phyloP scores from a whole-genome alignment of 176 grass and related monocot genomes.

The Avena insularis region DNA sequence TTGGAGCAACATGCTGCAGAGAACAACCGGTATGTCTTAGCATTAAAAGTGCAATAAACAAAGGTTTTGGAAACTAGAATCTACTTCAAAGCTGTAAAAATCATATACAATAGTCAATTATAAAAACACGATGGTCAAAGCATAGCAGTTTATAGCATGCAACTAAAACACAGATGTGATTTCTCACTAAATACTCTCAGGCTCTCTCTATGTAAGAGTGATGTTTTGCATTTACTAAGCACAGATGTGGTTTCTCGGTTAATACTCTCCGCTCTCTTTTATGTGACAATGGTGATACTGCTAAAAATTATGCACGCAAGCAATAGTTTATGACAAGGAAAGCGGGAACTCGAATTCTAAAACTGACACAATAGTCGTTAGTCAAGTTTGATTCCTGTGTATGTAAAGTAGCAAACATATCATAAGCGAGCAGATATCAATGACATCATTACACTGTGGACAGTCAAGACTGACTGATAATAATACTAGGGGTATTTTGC shows the following conservation, averaged over 20 bases:
- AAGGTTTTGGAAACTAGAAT: not conserved
- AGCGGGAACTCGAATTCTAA: conserved; percentile 8
- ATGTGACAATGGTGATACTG: not conserved
- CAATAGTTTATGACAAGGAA: not conserved
- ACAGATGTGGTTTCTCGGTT: not conserved
- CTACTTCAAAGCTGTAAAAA: conserved; percentile 25
- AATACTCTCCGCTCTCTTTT: not conserved
- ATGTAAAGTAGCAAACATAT: conserved; percentile 11
- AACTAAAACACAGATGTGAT: conserved; percentile 20
- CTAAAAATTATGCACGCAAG: conserved; percentile 12
- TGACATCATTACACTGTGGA: not conserved
- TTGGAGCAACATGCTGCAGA: conserved; percentile 65
- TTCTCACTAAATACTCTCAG: not conserved
- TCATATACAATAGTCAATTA: conserved; percentile 1
- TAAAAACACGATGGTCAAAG: not conserved
- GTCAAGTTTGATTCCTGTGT: conserved; percentile 4
- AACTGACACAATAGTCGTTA: not conserved
- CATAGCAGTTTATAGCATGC: conserved; percentile 17
- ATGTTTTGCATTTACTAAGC: not conserved
- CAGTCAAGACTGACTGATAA: conserved; percentile 20
- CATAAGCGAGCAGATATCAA: conserved; percentile 18
- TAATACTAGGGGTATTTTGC: not conserved
- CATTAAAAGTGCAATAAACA: conserved; percentile 23
- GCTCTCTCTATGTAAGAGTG: not conserved
- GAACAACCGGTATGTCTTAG: conserved; percentile 46